Percentiles rank a stretch among this genome's conserved stretches.
Evolutionary conservation across 257 asterid genomes (phyloP).

Genomic region (Leptodermis oblonga): DNA sequence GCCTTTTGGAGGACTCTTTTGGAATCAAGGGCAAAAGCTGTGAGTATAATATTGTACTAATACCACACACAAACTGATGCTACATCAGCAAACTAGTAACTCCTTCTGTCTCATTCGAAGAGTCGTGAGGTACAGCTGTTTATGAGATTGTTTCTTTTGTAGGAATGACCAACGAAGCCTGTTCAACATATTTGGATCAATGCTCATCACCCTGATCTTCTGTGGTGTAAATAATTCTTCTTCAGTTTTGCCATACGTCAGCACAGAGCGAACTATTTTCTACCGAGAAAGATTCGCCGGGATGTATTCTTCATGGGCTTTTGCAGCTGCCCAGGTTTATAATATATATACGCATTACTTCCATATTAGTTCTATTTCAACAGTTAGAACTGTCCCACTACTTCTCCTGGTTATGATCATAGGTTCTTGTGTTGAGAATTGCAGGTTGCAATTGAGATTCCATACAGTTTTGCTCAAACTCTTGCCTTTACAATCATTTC

Average conservation of each 20-base stretch:
- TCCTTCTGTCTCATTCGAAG: too few relatives aligned
- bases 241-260: constrained; percentile 21
- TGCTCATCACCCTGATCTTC: constrained; percentile 15
- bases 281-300: constrained; percentile 32
- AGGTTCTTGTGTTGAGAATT: background rate
- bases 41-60: constrained; percentile 20
- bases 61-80: too few relatives aligned
- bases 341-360: constrained; percentile 5
- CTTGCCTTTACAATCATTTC: constrained; percentile 31
- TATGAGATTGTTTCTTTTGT: background rate
- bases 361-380: too few relatives aligned
- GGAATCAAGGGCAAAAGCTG: constrained; percentile 49
- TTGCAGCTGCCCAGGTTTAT: constrained; percentile 29
- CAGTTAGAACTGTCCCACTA: background rate
- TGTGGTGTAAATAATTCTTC: constrained; percentile 19
- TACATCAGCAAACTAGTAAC: background rate
- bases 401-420: too few relatives aligned
- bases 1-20: constrained; percentile 39
- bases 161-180: constrained; percentile 24
- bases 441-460: constrained; percentile 47
- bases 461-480: constrained; percentile 39
- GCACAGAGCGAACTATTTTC: constrained; percentile 22
- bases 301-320: too few relatives aligned
- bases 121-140: too few relatives aligned
- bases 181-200: constrained; percentile 22